A percentile compares a stretch with the other conserved stretches of the same genome.
Evolutionary conservation across 768 basidiomycete genomes (phyloP).

Genomic region (Russula dissimulans): DNA sequence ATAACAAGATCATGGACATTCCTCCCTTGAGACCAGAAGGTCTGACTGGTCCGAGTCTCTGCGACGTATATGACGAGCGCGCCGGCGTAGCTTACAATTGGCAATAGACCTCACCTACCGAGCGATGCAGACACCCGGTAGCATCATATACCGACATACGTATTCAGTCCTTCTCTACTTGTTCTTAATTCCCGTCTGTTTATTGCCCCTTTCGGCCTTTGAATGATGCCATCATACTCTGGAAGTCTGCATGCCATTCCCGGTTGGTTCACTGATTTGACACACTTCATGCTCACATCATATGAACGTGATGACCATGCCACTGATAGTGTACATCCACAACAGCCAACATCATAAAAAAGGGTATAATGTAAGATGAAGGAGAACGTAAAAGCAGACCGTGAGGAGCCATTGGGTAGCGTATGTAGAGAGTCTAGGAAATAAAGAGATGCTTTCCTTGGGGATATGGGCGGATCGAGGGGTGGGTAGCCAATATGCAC

Average conservation of each 20-base stretch:
- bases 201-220: background rate
- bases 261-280: background rate
- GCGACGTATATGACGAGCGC: no score
- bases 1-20: no score
- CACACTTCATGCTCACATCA: background rate
- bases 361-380: constrained; percentile 10
- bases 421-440: background rate
- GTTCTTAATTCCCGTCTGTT: background rate
- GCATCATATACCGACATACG: no score
- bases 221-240: background rate
- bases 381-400: background rate
- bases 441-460: background rate
- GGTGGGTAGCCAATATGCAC: constrained; percentile 11
- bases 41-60: no score
- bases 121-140: no score
- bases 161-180: background rate
- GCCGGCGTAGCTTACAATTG: no score
- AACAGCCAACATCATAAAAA: background rate
- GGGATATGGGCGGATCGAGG: background rate
- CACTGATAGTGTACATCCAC: constrained; percentile 14
- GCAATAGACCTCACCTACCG: no score
- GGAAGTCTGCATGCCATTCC: background rate
- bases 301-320: background rate
- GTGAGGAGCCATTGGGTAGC: background rate
- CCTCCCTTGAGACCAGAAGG: no score